A percentile compares a stretch with the other conserved stretches of the same genome.
Conservation (phyloP, 495 filamentous ascomycete species). For the Penicillium longicatenatum region DNA sequence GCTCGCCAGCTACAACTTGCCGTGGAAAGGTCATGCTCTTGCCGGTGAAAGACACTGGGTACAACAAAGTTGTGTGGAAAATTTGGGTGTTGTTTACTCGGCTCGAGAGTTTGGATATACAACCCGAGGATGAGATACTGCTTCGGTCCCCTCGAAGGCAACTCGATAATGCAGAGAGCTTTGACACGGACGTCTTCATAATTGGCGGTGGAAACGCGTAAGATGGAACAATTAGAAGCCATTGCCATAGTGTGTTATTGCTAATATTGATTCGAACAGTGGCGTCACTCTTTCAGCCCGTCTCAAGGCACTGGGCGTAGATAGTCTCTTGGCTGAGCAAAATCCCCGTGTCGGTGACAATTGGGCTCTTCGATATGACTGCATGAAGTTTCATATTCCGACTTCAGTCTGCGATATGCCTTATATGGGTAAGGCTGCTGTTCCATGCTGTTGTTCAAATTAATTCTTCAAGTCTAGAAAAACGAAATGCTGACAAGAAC, state of each 20-base stretch:
- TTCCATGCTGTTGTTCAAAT: too few species aligned
- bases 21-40: conserved; percentile 22
- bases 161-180: neutral
- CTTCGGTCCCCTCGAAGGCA: conserved; percentile 6
- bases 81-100: conserved; percentile 27
- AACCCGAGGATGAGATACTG: conserved; percentile 17
- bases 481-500: too few species aligned
- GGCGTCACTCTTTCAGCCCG: conserved; percentile 35
- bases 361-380: conserved; percentile 40
- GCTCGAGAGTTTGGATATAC: conserved; percentile 19
- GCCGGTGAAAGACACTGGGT: conserved; percentile 12
- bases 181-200: conserved; percentile 28
- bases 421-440: conserved; percentile 24
- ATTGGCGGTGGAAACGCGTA: conserved; percentile 31
- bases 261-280: too few species aligned
- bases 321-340: conserved; percentile 35
- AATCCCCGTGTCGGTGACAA: conserved; percentile 35
- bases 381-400: conserved; percentile 36
- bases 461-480: neutral
- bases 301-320: conserved; percentile 35
- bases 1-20: conserved; percentile 19
- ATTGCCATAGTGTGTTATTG: too few species aligned
- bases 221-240: conserved; percentile 1
- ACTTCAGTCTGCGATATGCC: conserved; percentile 24
- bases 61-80: conserved; percentile 21